Evolutionary conservation across 352 stramenopile species (phyloP), one percentile per base, ranked within the genome.

Genomic region (Pythium guiyangense): DNA sequence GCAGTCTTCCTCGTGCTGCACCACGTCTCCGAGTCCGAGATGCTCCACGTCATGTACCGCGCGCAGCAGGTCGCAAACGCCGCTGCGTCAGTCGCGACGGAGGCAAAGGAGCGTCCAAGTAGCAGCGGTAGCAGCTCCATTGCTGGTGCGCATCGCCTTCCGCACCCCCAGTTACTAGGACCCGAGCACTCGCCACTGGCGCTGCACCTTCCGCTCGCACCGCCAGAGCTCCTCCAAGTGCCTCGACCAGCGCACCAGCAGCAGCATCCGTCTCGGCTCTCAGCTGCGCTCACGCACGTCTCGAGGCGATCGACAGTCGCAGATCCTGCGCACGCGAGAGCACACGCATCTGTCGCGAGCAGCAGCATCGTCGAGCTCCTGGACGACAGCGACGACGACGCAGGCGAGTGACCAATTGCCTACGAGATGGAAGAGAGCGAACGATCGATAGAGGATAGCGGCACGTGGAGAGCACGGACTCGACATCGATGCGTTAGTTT

Each of bases 1-100:
- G 63, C 75, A 1, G 72, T 82, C 45, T 90, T 92, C 48, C 63
- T 92, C 18, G 49, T 92, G 46, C 66, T 92, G 3, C 70, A 81
- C 29, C 77, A 66, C 54, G 64, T 92, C 44, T 74, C 71, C 4
- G 79, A 92, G 48, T 35, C 57, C 27, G 83, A 92, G 18, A 88
- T 90, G 45, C 20, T 83, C 22, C 64, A 71, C 0, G 53, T 87
- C 25, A 84, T 90, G 45, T 67, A 77, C 17, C 57, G 74, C 11
- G 71, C 77, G 2, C 69, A 80, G 26, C 52, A 69, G 12, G 47
- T 68, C 18, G 52, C 46, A 6, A 52, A 44, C 29, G 54, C 46
- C 17, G 39, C 45, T 22, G 37, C 20, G 0, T 47, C 60, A 8
- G 34, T 47, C 5, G 9, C 31, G 3, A 10, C 47, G 4, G 44